These are phyloP conservation scores for Aegilops bicornis DNA, from an alignment of 176 grass and related monocot genomes.

Conservation along the genomic window DNA sequence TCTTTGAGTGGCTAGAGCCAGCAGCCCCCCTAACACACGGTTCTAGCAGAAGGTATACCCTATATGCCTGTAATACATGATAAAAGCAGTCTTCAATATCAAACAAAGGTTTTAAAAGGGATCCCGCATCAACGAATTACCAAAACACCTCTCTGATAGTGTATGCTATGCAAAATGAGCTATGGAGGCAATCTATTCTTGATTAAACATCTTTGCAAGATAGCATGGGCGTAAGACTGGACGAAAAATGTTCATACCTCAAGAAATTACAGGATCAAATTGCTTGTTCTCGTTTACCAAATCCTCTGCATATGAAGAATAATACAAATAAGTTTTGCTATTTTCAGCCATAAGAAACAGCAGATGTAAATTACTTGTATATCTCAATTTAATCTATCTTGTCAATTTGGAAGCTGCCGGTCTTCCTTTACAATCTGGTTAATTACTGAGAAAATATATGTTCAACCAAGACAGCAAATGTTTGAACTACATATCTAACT, in stretches of 20 bases:
- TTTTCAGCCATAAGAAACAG: constrained; percentile 28
- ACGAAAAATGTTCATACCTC: constrained; percentile 55
- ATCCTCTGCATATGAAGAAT: constrained; percentile 63
- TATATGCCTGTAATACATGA: background rate
- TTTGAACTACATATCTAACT: background rate
- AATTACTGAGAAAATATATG: background rate
- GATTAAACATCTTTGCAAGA: background rate
- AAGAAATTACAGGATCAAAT: constrained; percentile 94
- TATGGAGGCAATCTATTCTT: background rate
- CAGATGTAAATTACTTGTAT: no score
- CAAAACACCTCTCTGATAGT: background rate
- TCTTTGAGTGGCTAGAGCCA: background rate
- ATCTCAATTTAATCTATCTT: background rate
- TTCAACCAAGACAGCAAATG: constrained; percentile 6
- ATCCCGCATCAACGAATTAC: background rate
- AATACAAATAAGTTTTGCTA: constrained; percentile 34
- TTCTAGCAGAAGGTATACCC: background rate
- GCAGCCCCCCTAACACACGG: background rate
- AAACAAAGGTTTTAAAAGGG: background rate
- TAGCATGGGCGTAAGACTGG: background rate
- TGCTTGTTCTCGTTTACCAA: constrained; percentile 77
- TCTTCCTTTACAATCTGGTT: background rate
- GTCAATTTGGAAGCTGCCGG: background rate
- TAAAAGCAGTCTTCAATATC: background rate
- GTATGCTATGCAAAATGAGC: background rate